A percentile compares a stretch with the other conserved stretches of the same genome.
Evolutionary conservation across 495 filamentous ascomycete species (phyloP).

Genomic region (Bombardia bombarda): DNA sequence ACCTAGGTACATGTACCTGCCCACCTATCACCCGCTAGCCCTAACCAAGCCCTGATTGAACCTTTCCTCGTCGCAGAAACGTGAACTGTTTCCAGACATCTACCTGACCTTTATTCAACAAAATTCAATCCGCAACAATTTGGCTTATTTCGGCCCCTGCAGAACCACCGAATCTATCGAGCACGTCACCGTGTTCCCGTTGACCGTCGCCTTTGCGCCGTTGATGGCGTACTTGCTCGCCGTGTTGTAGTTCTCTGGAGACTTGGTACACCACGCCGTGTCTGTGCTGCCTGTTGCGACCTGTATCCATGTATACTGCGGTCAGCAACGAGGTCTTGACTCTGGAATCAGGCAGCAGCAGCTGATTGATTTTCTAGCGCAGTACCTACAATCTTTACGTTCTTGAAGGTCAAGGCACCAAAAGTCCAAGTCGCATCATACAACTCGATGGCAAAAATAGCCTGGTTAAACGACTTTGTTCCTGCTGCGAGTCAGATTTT

Average conservation of each 20-base stretch:
- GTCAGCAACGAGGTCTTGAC: too few relatives aligned
- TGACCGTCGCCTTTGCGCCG: conserved; percentile 21
- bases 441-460: conserved; percentile 32
- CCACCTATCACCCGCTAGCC: too few relatives aligned
- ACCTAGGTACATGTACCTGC: too few relatives aligned
- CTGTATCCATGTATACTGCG: conserved; percentile 6
- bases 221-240: conserved; percentile 24
- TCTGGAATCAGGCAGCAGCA: too few relatives aligned
- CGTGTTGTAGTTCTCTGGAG: conserved; percentile 28
- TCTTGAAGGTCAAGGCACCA: conserved; percentile 27
- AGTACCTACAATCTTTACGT: conserved; percentile 30
- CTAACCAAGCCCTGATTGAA: too few relatives aligned
- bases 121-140: too few relatives aligned
- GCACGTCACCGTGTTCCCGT: conserved; percentile 25
- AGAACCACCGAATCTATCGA: conserved; percentile 26
- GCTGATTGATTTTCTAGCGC: too few relatives aligned
- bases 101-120: too few relatives aligned
- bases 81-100: too few relatives aligned
- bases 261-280: conserved; percentile 24
- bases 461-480: conserved; percentile 33
- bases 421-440: conserved; percentile 30
- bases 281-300: conserved; percentile 12
- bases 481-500: conserved; percentile 1
- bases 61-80: too few relatives aligned
- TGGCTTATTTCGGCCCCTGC: conserved; percentile 5